Evolutionary conservation across 2,329 filamentous ascomycete species (phyloP).

Genomic region (Talaromyces albobiverticillius): DNA sequence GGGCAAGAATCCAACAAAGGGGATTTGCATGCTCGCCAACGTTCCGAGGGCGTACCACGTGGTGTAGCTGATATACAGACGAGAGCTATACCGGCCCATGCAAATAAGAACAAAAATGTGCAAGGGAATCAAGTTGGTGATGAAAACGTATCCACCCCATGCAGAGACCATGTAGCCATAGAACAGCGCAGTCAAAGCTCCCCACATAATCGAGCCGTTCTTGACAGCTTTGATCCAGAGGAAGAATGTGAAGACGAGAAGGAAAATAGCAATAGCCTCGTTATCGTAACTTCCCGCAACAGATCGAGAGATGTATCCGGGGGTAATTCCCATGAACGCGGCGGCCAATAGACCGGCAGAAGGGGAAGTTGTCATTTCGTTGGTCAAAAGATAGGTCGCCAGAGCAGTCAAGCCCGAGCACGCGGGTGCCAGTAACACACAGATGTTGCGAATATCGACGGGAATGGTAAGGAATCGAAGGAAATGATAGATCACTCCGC

Average conservation of each 20-base stretch:
- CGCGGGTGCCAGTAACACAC: conserved; percentile 88
- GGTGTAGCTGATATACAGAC: conserved; percentile 93
- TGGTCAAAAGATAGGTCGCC: conserved; percentile 90
- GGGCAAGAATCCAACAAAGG: conserved; percentile 95
- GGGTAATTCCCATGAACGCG: conserved; percentile 94
- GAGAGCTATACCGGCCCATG: conserved; percentile 94
- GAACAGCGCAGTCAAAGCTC: conserved; percentile 87
- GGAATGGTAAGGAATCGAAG: conserved; percentile 85
- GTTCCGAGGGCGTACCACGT: conserved; percentile 98
- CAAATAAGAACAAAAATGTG: conserved; percentile 91
- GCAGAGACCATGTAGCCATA: conserved; percentile 99
- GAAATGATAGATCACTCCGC: conserved; percentile 91
- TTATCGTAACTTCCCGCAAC: conserved; percentile 99
- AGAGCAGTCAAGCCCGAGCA: conserved; percentile 93
- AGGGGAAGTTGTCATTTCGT: conserved; percentile 93
- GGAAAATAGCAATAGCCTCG: conserved; percentile 98
- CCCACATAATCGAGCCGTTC: conserved; percentile 94
- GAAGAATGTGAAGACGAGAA: conserved; percentile 97
- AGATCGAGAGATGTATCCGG: conserved; percentile 95
- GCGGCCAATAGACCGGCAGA: conserved; percentile 94
- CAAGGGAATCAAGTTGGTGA: conserved; percentile 92
- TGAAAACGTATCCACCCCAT: conserved; percentile 99
- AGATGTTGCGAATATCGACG: conserved; percentile 98
- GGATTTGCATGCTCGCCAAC: conserved; percentile 97
- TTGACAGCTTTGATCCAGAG: conserved; percentile 99